Evolutionary conservation across 2,329 filamentous ascomycete genomes (phyloP).

Genomic region (Colletotrichum sojae): DNA sequence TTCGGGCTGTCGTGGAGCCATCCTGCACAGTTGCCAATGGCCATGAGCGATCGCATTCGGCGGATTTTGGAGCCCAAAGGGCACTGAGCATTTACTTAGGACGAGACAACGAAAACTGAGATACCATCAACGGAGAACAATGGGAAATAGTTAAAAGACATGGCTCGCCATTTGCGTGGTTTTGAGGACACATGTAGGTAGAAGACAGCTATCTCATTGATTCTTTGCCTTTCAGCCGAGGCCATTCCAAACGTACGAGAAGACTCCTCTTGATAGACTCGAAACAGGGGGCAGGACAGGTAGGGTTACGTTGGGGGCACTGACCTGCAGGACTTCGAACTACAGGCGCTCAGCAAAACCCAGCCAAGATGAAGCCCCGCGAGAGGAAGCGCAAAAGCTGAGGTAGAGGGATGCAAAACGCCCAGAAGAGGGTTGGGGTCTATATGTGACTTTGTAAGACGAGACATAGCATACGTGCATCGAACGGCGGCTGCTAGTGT

Average conservation of each 20-base stretch:
- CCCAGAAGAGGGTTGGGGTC: slow-evolving; percentile 21
- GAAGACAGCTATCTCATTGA: too few species aligned
- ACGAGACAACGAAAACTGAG: slow-evolving; percentile 35
- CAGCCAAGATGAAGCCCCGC: slow-evolving; percentile 2
- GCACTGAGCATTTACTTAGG: slow-evolving; percentile 12
- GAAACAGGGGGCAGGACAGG: not conserved
- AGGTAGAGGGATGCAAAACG: not conserved
- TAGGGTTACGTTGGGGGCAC: slow-evolving; percentile 20
- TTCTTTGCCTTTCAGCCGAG: too few species aligned
- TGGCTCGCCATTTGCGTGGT: not conserved
- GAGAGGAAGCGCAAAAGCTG: not conserved
- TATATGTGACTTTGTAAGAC: slow-evolving; percentile 30
- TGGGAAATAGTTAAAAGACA: slow-evolving; percentile 18
- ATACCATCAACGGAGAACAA: slow-evolving; percentile 40
- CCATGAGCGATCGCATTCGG: slow-evolving; percentile 11
- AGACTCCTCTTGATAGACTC: not conserved
- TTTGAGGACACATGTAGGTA: too few species aligned
- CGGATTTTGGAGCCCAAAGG: not conserved
- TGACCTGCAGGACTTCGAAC: slow-evolving; percentile 11
- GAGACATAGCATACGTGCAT: slow-evolving; percentile 18
- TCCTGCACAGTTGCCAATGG: slow-evolving; percentile 22
- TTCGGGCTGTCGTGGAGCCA: slow-evolving; percentile 2
- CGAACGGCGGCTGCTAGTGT: slow-evolving; percentile 28
- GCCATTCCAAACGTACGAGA: too few species aligned
- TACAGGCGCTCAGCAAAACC: not conserved